Conservation (phyloP, 2,329 filamentous ascomycete genomes). For the Fusarium coffeatum region DNA sequence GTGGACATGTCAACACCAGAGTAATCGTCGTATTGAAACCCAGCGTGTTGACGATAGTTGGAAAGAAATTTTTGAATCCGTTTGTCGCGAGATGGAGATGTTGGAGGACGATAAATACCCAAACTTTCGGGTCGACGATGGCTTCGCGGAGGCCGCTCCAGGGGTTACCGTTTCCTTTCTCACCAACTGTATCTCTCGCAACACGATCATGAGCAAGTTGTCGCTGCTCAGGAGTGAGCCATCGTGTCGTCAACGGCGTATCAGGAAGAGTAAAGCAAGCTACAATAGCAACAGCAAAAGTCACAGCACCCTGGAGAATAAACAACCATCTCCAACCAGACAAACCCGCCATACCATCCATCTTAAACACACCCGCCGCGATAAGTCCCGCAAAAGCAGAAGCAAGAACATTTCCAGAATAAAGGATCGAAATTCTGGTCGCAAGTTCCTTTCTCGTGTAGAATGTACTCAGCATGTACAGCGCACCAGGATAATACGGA, state of each 20-base stretch:
- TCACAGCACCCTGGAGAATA: conserved; percentile 46
- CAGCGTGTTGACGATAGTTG: conserved; percentile 58
- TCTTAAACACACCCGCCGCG: conserved; percentile 55
- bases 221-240: conserved; percentile 54
- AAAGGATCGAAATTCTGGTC: conserved; percentile 58
- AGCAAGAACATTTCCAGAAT: conserved; percentile 54
- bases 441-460: conserved; percentile 64
- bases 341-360: conserved; percentile 45
- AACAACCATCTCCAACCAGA: conserved; percentile 52
- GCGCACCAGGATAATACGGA: conserved; percentile 52
- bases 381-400: conserved; percentile 59
- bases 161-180: conserved; percentile 33
- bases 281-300: conserved; percentile 47
- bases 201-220: conserved; percentile 58
- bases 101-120: conserved; percentile 41
- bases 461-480: conserved; percentile 62
- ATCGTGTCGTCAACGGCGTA: conserved; percentile 53
- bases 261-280: conserved; percentile 53
- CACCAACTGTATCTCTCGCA: conserved; percentile 32
- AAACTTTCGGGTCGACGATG: conserved; percentile 43
- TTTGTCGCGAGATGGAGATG: conserved; percentile 43
- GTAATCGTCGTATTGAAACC: conserved; percentile 61
- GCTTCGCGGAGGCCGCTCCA: conserved; percentile 24
- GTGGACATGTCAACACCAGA: conserved; percentile 62
- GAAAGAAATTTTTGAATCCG: conserved; percentile 50